These are phyloP conservation scores for Amanita pallidorosea DNA, from an alignment of 768 basidiomycete genomes.

Conservation along the genomic window DNA sequence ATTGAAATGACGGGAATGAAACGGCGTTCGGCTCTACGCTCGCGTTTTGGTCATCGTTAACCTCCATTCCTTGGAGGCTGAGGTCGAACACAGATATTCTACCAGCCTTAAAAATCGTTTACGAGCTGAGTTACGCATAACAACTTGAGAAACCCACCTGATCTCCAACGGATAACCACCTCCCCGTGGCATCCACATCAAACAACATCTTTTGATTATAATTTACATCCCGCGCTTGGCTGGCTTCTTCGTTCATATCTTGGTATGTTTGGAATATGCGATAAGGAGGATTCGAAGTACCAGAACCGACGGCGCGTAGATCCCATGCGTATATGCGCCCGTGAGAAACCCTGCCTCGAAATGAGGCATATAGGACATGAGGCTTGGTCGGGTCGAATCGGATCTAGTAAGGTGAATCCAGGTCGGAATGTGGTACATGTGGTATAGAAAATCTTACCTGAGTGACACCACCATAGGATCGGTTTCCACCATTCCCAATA, in stretches of 20 bases:
- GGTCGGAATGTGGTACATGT: background rate
- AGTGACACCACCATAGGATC: slow-evolving; percentile 31
- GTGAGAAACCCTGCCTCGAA: slow-evolving; percentile 41
- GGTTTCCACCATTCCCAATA: background rate
- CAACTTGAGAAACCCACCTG: slow-evolving; percentile 34
- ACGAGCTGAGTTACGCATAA: background rate
- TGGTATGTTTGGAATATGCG: slow-evolving; percentile 20
- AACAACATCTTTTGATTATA: slow-evolving; percentile 59
- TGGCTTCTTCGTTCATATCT: slow-evolving; percentile 36
- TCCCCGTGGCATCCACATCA: slow-evolving; percentile 62
- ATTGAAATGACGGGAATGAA: slow-evolving; percentile 23
- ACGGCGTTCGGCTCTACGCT: background rate
- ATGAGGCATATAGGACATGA: slow-evolving; percentile 69
- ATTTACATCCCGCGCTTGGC: background rate
- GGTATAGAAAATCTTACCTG: slow-evolving; percentile 28
- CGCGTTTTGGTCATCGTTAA: background rate
- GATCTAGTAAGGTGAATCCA: slow-evolving; percentile 28
- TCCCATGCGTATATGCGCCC: slow-evolving; percentile 66
- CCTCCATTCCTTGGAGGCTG: slow-evolving; percentile 1
- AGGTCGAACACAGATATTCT: slow-evolving; percentile 42
- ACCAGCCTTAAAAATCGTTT: slow-evolving; percentile 34
- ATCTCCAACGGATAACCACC: slow-evolving; percentile 54
- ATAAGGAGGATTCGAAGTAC: slow-evolving; percentile 20
- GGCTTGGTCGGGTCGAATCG: slow-evolving; percentile 68
- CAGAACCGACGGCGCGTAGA: slow-evolving; percentile 44